phyloP scores from a whole-genome alignment of 495 filamentous ascomycete genomes.

The Tetracladium marchalianum region DNA sequence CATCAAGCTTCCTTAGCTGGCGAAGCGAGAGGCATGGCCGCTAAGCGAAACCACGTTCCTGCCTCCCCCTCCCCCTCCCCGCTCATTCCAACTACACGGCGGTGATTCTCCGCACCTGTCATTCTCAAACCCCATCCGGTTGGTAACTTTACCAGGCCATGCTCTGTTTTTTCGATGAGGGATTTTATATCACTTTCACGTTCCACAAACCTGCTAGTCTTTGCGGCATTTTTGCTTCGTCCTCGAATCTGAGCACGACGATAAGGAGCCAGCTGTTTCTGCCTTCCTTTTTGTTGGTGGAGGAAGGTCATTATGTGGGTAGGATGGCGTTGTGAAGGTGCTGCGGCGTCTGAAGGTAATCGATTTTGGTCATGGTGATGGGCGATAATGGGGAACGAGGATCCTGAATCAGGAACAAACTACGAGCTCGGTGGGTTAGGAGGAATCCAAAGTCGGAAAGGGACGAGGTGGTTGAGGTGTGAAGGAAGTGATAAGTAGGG shows the following conservation, averaged over 20 bases:
- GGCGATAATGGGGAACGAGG: neutral
- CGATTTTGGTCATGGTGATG: neutral
- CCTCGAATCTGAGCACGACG: constrained; percentile 18
- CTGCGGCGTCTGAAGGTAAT: neutral
- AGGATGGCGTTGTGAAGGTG: neutral
- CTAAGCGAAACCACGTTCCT: too few relatives aligned
- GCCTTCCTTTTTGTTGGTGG: neutral
- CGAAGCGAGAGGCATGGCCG: too few relatives aligned
- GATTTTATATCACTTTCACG: too few relatives aligned
- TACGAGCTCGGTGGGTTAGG: neutral
- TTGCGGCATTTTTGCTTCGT: constrained; percentile 18
- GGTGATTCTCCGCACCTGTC: too few relatives aligned
- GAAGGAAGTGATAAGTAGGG: neutral
- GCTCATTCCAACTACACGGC: too few relatives aligned
- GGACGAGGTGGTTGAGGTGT: neutral
- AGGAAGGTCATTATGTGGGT: neutral
- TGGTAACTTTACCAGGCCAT: too few relatives aligned
- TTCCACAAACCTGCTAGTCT: too few relatives aligned
- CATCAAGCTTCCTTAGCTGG: too few relatives aligned
- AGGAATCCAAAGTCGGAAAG: too few relatives aligned
- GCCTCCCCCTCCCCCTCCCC: too few relatives aligned
- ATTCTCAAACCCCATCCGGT: too few relatives aligned
- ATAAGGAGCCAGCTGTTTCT: constrained; percentile 6
- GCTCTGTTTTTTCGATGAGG: too few relatives aligned
- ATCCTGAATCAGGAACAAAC: neutral